These are phyloP conservation scores for Teunomyces stri DNA, from an alignment of 805 yeast genomes.

Conservation along the genomic window DNA sequence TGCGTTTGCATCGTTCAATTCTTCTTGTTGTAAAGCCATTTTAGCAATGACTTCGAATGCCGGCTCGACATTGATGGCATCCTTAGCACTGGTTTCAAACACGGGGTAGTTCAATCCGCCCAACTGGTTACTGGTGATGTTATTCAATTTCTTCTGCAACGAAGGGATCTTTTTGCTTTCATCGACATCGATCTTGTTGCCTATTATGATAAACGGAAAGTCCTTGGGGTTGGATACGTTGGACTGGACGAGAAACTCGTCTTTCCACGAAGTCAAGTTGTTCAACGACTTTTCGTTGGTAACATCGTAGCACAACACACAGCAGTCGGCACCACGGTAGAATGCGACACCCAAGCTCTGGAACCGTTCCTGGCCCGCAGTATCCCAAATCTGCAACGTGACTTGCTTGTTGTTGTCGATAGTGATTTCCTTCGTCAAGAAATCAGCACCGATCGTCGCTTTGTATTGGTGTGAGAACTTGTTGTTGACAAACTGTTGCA, in stretches of 20 bases:
- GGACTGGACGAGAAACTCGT: constrained; percentile 91
- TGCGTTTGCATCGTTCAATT: constrained; percentile 77
- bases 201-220: constrained; percentile 93
- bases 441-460: constrained; percentile 98
- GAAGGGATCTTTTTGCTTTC: constrained; percentile 78
- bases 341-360: constrained; percentile 96
- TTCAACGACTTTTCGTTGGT: constrained; percentile 93
- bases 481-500: constrained; percentile 96
- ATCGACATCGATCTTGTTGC: constrained; percentile 93
- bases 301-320: constrained; percentile 93
- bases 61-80: constrained; percentile 89
- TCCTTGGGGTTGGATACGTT: constrained; percentile 91
- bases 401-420: constrained; percentile 77
- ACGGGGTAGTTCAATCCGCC: constrained; percentile 74
- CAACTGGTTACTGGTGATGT: constrained; percentile 44
- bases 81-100: constrained; percentile 97
- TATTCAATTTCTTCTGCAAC: constrained; percentile 49
- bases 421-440: constrained; percentile 83
- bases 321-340: constrained; percentile 97
- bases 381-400: constrained; percentile 92
- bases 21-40: constrained; percentile 94
- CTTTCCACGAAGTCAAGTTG: constrained; percentile 86
- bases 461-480: constrained; percentile 94
- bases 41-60: constrained; percentile 96
- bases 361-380: constrained; percentile 98